phyloP scores from a whole-genome alignment of 768 basidiomycete species.

The Rhodosporidiobolus odoratus region DNA sequence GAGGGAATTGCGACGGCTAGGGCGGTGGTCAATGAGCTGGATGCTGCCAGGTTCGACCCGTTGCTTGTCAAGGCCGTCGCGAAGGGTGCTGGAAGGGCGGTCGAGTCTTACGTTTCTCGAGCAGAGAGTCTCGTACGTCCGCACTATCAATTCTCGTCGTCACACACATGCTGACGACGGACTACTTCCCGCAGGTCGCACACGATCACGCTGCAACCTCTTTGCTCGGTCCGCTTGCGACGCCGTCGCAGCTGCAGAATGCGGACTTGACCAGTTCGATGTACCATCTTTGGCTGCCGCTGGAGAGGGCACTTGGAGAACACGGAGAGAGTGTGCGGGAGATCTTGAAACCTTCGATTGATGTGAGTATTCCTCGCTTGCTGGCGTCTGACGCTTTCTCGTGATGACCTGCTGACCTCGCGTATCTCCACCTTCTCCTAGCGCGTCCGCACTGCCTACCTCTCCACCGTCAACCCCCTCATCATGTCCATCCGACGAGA shows the following conservation, averaged over 20 bases:
- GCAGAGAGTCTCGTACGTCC: slow-evolving; percentile 63
- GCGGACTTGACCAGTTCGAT: slow-evolving; percentile 70
- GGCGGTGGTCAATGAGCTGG: slow-evolving; percentile 79
- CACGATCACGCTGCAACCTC: slow-evolving; percentile 73
- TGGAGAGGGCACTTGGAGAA: slow-evolving; percentile 63
- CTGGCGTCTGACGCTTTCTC: not conserved
- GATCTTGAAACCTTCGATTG: slow-evolving; percentile 31
- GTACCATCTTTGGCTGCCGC: slow-evolving; percentile 67
- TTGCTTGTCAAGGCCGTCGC: slow-evolving; percentile 73
- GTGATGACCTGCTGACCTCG: too few species aligned
- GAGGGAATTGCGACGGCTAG: slow-evolving; percentile 76
- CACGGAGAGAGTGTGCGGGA: slow-evolving; percentile 51
- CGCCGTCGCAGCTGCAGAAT: slow-evolving; percentile 71
- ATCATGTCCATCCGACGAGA: slow-evolving; percentile 63
- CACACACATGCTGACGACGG: slow-evolving; percentile 9
- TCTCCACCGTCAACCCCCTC: slow-evolving; percentile 44
- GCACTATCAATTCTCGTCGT: not conserved
- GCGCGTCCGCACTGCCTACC: slow-evolving; percentile 39
- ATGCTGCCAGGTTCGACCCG: slow-evolving; percentile 88
- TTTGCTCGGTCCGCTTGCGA: slow-evolving; percentile 69
- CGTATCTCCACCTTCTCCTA: too few species aligned
- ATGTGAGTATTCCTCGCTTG: slow-evolving; percentile 17
- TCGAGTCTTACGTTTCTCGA: slow-evolving; percentile 64
- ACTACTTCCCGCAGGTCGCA: slow-evolving; percentile 52
- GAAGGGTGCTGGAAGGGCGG: slow-evolving; percentile 60